phyloP scores from a whole-genome alignment of 495 filamentous ascomycete genomes.

The Penicillium samsonianum region DNA sequence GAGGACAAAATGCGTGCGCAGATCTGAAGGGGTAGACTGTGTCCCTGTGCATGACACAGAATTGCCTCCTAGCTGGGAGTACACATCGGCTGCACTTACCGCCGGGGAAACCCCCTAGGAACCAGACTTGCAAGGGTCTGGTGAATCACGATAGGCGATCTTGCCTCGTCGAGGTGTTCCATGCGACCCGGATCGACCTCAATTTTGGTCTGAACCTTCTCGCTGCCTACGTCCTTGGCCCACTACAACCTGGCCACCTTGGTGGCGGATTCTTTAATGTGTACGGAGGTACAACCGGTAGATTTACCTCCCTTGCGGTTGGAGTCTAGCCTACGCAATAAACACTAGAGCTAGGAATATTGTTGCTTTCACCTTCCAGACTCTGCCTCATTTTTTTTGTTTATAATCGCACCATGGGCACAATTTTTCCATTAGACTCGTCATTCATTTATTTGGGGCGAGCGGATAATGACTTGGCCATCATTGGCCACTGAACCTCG shows the following conservation, averaged over 20 bases:
- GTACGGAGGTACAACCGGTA: too few species aligned
- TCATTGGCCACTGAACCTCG: not conserved
- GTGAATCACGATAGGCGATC: not conserved
- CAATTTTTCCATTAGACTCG: too few species aligned
- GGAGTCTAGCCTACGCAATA: too few species aligned
- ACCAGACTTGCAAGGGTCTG: not conserved
- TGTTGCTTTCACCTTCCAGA: not conserved
- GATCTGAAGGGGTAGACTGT: not conserved
- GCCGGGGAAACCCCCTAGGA: not conserved
- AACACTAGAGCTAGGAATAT: too few species aligned
- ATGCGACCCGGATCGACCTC: not conserved
- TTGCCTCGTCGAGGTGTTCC: not conserved
- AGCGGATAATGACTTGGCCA: not conserved
- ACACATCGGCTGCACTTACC: too few species aligned
- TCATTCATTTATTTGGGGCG: too few species aligned
- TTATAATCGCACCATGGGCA: not conserved
- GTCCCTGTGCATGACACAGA: not conserved
- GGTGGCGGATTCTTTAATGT: too few species aligned
- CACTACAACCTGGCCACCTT: too few species aligned
- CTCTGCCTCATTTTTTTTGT: not conserved
- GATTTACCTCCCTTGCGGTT: too few species aligned
- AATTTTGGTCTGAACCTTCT: not conserved
- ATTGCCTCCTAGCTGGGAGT: not conserved
- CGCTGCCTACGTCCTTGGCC: too few species aligned
- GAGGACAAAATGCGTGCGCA: not conserved